These are phyloP conservation scores for Podaxis carcinomalis DNA, from an alignment of 768 basidiomycete genomes.

Conservation along the genomic window DNA sequence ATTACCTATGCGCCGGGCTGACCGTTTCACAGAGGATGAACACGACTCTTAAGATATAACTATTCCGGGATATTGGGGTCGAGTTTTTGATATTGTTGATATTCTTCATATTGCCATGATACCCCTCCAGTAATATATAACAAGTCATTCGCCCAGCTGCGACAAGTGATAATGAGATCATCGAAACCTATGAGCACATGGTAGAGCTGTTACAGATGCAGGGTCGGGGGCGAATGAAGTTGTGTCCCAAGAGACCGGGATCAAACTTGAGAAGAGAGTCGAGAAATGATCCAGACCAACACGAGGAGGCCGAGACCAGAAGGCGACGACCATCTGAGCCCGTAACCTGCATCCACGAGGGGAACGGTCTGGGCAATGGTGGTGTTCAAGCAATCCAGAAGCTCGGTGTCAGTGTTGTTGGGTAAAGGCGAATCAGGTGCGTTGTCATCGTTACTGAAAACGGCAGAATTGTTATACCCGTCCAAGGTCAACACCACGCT, in stretches of 20 bases:
- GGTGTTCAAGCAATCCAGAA: conserved; percentile 55
- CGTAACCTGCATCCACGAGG: conserved; percentile 38
- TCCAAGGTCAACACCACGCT: conserved; percentile 59
- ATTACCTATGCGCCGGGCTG: background rate
- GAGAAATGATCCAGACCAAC: conserved; percentile 19
- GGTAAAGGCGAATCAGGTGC: conserved; percentile 50
- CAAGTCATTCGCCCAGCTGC: background rate
- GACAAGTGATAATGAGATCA: too few relatives aligned
- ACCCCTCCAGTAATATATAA: background rate
- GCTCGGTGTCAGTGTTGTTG: conserved; percentile 38
- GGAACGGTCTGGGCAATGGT: conserved; percentile 60
- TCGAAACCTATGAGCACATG: background rate
- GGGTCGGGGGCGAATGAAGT: too few relatives aligned
- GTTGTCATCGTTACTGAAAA: conserved; percentile 31
- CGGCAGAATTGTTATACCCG: conserved; percentile 63
- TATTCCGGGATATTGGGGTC: background rate
- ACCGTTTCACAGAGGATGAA: background rate
- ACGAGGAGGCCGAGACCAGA: conserved; percentile 18
- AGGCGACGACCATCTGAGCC: conserved; percentile 14
- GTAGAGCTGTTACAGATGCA: too few relatives aligned
- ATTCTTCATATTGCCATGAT: background rate
- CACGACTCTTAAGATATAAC: background rate
- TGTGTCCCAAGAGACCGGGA: background rate
- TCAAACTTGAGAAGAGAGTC: conserved; percentile 17
- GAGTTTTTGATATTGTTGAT: too few relatives aligned